Evolutionary conservation across 2,329 filamentous ascomycete genomes (phyloP).

Genomic region (Blumeria graminis): DNA sequence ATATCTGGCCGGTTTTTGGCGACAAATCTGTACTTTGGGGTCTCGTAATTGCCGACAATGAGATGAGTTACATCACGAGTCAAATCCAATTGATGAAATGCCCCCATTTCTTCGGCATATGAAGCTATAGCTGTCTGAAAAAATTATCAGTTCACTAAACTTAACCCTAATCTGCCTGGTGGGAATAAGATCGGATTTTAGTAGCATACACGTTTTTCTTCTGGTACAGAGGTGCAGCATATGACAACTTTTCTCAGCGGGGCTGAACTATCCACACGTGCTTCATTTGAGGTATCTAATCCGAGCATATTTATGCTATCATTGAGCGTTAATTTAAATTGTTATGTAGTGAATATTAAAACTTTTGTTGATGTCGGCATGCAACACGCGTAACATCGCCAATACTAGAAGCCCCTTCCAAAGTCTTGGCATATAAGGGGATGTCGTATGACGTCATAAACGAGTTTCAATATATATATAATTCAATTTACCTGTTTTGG

Average conservation of each 20-base stretch:
- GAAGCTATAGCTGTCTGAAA: slow-evolving; percentile 29
- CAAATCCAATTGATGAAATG: slow-evolving; percentile 67
- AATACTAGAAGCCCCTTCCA: no score
- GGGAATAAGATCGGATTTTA: neutral
- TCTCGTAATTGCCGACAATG: slow-evolving; percentile 70
- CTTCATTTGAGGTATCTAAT: no score
- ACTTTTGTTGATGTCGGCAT: no score
- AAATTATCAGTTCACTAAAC: neutral
- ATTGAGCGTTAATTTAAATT: no score
- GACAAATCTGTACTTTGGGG: slow-evolving; percentile 86
- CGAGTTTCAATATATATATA: no score
- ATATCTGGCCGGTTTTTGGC: slow-evolving; percentile 74
- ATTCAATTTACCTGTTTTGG: no score
- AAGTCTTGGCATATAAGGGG: no score
- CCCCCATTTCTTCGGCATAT: slow-evolving; percentile 60
- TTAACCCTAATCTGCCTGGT: neutral
- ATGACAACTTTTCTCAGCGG: slow-evolving; percentile 48
- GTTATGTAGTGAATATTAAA: no score
- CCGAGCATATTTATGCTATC: no score
- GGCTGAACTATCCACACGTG: slow-evolving; percentile 5
- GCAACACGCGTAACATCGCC: no score
- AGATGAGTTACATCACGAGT: slow-evolving; percentile 94
- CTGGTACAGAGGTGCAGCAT: slow-evolving; percentile 68
- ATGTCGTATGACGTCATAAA: no score
- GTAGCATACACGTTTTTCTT: slow-evolving; percentile 47